These are phyloP conservation scores for Venturia effusa DNA, from an alignment of 2,329 filamentous ascomycete species.

Conservation along the genomic window DNA sequence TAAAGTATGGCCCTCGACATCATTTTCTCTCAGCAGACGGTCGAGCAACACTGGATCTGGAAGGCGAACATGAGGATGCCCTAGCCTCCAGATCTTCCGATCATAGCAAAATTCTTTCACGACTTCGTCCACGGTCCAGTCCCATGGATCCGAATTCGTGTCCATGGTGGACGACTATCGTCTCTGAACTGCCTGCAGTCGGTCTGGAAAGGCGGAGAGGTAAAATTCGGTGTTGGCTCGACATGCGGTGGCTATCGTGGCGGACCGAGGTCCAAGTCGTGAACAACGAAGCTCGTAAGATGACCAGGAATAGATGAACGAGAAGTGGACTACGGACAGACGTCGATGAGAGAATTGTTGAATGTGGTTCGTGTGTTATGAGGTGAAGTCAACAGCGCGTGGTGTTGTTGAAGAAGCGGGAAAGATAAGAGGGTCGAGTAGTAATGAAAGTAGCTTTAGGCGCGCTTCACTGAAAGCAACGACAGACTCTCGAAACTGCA, in stretches of 20 bases:
- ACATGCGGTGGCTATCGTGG: background rate
- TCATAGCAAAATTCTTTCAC: slow-evolving; percentile 52
- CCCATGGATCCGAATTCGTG: slow-evolving; percentile 51
- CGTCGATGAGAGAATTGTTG: background rate
- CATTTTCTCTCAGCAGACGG: slow-evolving; percentile 45
- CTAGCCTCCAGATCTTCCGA: slow-evolving; percentile 36
- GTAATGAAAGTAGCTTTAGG: background rate
- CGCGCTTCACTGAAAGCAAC: background rate
- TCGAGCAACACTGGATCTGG: slow-evolving; percentile 46
- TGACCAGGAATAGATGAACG: background rate
- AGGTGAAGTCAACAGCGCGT: background rate
- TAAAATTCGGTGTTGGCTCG: background rate
- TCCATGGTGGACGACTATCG: slow-evolving; percentile 17
- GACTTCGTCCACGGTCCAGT: slow-evolving; percentile 61
- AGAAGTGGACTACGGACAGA: background rate
- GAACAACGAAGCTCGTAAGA: background rate
- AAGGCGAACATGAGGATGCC: slow-evolving; percentile 28
- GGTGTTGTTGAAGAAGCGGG: background rate
- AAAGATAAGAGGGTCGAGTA: background rate
- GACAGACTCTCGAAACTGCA: background rate
- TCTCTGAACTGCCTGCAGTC: background rate
- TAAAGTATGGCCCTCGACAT: slow-evolving; percentile 55
- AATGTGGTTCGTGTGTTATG: background rate
- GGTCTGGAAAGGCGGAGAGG: background rate
- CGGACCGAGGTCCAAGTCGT: background rate